Percentiles rank a stretch among this genome's conserved stretches.
These are phyloP conservation scores for Podospora anserina DNA, from an alignment of 495 filamentous ascomycete species.

Conservation along the genomic window DNA sequence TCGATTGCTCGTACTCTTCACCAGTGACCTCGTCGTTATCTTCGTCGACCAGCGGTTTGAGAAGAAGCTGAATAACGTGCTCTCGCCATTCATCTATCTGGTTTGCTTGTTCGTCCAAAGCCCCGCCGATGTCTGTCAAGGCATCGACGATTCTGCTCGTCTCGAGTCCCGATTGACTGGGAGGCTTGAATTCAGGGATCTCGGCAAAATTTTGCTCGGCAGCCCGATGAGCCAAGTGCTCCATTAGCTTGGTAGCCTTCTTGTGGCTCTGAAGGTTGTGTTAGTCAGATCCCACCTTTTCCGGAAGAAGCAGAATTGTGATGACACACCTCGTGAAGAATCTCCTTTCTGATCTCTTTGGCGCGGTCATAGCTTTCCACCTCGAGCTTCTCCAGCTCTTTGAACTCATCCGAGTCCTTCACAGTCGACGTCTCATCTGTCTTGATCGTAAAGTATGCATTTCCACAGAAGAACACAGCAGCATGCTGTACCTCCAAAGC, in stretches of 20 bases:
- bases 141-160: constrained; percentile 30
- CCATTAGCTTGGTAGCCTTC: constrained; percentile 41
- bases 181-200: constrained; percentile 53
- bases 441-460: constrained; percentile 80
- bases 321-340: constrained; percentile 51
- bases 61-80: constrained; percentile 63
- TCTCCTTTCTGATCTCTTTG: constrained; percentile 71
- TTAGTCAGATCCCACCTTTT: constrained; percentile 14
- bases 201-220: constrained; percentile 54
- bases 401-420: constrained; percentile 64
- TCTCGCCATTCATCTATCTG: constrained; percentile 71
- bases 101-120: constrained; percentile 66
- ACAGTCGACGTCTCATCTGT: constrained; percentile 56
- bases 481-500: constrained; percentile 79
- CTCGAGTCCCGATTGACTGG: constrained; percentile 35
- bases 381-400: constrained; percentile 64
- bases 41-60: constrained; percentile 75
- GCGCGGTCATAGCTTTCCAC: constrained; percentile 69
- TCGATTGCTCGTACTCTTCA: constrained; percentile 84
- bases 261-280: constrained; percentile 22
- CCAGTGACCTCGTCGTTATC: constrained; percentile 74
- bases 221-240: constrained; percentile 46
- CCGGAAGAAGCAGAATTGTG: not conserved
- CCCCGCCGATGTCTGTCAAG: constrained; percentile 41
- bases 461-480: constrained; percentile 79